Evolutionary conservation across 768 basidiomycete genomes (phyloP).

Genomic region (Mycena vitilis): DNA sequence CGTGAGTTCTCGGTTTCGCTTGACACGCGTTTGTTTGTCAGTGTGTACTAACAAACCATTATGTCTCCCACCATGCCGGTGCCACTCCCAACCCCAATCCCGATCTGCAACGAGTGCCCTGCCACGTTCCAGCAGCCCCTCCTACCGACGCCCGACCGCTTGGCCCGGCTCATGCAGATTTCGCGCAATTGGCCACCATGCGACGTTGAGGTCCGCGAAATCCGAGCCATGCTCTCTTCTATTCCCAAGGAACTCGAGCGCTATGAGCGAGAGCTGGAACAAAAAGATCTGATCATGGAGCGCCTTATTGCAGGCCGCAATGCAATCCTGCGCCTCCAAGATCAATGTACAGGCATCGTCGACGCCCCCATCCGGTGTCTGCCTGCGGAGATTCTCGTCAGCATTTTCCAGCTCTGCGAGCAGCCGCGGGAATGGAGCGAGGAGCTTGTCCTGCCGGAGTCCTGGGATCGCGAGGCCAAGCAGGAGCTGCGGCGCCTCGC

Average conservation of each 20-base stretch:
- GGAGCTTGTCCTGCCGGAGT: background rate
- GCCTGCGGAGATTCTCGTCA: conserved; percentile 7
- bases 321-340: background rate
- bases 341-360: background rate
- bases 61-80: conserved; percentile 7
- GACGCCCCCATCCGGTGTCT: conserved; percentile 5
- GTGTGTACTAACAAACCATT: background rate
- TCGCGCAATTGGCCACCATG: background rate
- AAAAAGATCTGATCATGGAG: background rate
- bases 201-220: background rate
- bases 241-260: background rate
- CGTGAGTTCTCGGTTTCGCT: no score
- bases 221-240: background rate
- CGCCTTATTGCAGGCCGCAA: background rate
- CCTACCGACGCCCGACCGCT: background rate
- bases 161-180: background rate
- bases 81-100: background rate
- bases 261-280: background rate
- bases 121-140: background rate
- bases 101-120: background rate
- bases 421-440: no score
- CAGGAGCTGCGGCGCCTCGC: conserved; percentile 6
- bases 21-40: no score
- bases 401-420: conserved; percentile 1
- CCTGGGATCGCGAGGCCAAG: background rate